Conservation (phyloP, 768 basidiomycete genomes). For the Sarcodon aspratus region DNA sequence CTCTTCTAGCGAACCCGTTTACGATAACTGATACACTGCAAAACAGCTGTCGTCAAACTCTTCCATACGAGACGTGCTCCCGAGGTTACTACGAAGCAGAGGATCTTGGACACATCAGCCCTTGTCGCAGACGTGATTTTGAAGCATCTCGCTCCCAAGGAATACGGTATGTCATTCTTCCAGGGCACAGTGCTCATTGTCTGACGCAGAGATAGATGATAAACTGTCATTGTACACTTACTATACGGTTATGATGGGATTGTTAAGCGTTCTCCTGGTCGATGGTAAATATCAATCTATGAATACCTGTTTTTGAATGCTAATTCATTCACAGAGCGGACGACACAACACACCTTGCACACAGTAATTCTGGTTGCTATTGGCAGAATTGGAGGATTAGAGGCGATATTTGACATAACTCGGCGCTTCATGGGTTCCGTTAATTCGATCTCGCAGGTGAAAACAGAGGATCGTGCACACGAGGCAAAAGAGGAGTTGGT, state of each 20-base stretch:
- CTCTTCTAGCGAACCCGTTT: neutral
- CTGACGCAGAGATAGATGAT: slow-evolving; percentile 19
- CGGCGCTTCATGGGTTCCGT: slow-evolving; percentile 44
- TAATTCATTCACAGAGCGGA: slow-evolving; percentile 46
- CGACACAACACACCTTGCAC: slow-evolving; percentile 62
- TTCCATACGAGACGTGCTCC: slow-evolving; percentile 73
- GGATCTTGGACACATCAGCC: slow-evolving; percentile 58
- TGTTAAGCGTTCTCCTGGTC: slow-evolving; percentile 39
- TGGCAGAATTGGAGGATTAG: slow-evolving; percentile 58
- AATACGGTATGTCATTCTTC: slow-evolving; percentile 34
- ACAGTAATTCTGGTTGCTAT: slow-evolving; percentile 75
- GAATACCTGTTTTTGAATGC: neutral
- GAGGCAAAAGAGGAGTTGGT: slow-evolving; percentile 50
- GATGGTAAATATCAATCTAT: slow-evolving; percentile 35
- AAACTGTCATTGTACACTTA: slow-evolving; percentile 34
- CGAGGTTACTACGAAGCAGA: slow-evolving; percentile 66
- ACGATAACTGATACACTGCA: neutral
- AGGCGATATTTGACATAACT: slow-evolving; percentile 51
- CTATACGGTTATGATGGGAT: slow-evolving; percentile 41
- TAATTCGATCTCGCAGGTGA: slow-evolving; percentile 34
- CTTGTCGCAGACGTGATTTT: slow-evolving; percentile 65
- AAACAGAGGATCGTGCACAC: slow-evolving; percentile 46
- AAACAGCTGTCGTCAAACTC: slow-evolving; percentile 72
- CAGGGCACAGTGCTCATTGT: neutral
- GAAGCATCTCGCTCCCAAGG: slow-evolving; percentile 47